phyloP scores from a whole-genome alignment of 2,329 filamentous ascomycete species.

The Claviceps humidiphila region DNA sequence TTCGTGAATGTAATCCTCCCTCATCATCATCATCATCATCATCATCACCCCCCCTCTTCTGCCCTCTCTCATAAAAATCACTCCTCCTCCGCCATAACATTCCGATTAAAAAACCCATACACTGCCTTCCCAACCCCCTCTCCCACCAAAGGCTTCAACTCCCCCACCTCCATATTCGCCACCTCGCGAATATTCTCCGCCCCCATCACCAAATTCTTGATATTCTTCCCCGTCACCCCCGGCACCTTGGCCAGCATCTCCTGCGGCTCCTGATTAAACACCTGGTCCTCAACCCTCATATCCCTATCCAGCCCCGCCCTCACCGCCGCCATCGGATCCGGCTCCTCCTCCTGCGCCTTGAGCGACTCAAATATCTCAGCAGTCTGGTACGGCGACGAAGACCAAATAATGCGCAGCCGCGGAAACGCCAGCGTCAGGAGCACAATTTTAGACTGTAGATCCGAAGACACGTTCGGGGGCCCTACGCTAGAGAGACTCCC shows the following conservation, averaged over 20 bases:
- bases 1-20: too few species aligned
- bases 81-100: conserved; percentile 37
- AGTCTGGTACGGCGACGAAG: conserved; percentile 82
- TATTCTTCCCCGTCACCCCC: conserved; percentile 67
- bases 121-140: conserved; percentile 62
- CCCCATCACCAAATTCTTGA: conserved; percentile 58
- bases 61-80: not conserved
- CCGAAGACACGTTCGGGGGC: conserved; percentile 45
- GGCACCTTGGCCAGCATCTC: conserved; percentile 83
- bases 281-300: conserved; percentile 50
- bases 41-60: not conserved
- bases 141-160: conserved; percentile 64
- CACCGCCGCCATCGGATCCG: conserved; percentile 79
- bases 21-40: not conserved
- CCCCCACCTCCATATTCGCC: conserved; percentile 68
- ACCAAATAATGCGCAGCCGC: conserved; percentile 84
- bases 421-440: conserved; percentile 88
- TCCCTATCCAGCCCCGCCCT: conserved; percentile 55
- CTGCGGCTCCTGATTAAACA: conserved; percentile 73
- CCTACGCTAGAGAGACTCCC: conserved; percentile 50
- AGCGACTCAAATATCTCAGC: conserved; percentile 93
- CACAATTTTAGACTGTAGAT: conserved; percentile 84
- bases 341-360: conserved; percentile 80
- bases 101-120: conserved; percentile 63
- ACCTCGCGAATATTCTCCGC: conserved; percentile 68